phyloP scores from a whole-genome alignment of 306 rosid genomes.

The Crotalaria pallida region DNA sequence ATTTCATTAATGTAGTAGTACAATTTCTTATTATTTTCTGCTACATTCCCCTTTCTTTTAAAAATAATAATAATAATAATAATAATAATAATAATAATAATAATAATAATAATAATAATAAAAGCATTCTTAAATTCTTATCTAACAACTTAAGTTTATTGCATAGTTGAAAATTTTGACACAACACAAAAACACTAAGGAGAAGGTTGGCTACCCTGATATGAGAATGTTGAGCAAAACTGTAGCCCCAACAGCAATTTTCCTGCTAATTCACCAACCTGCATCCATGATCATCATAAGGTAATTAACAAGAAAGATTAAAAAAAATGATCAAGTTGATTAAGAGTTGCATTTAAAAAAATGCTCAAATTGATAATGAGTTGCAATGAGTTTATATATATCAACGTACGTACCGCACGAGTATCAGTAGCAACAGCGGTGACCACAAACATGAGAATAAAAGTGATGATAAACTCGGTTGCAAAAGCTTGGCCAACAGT shows the following conservation, averaged over 20 bases:
- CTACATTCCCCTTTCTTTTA: too few species aligned
- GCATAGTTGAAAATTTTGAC: too few species aligned
- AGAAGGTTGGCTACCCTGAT: conserved; percentile 51
- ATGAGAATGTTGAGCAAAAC: conserved; percentile 83
- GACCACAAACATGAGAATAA: conserved; percentile 77
- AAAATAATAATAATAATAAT: too few species aligned
- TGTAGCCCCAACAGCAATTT: conserved; percentile 81
- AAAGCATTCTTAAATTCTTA: too few species aligned
- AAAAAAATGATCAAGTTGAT: too few species aligned
- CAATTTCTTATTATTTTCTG: too few species aligned
- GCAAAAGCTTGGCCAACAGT: conserved; percentile 69
- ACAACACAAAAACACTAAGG: too few species aligned
- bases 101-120: too few species aligned
- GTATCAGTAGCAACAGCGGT: conserved; percentile 95
- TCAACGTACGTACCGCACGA: conserved; percentile 46
- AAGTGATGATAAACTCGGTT: conserved; percentile 77
- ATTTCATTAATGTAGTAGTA: too few species aligned
- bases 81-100: too few species aligned
- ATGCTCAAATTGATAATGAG: neutral
- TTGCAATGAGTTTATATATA: neutral
- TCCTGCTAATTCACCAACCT: conserved; percentile 91
- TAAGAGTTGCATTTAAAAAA: too few species aligned
- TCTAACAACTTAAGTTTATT: too few species aligned
- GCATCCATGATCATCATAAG: neutral
- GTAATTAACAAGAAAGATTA: neutral